Evolutionary conservation across 2,329 filamentous ascomycete genomes (phyloP), one percentile per base, ranked within the genome.

Genomic region (Colletotrichum tanaceti): DNA sequence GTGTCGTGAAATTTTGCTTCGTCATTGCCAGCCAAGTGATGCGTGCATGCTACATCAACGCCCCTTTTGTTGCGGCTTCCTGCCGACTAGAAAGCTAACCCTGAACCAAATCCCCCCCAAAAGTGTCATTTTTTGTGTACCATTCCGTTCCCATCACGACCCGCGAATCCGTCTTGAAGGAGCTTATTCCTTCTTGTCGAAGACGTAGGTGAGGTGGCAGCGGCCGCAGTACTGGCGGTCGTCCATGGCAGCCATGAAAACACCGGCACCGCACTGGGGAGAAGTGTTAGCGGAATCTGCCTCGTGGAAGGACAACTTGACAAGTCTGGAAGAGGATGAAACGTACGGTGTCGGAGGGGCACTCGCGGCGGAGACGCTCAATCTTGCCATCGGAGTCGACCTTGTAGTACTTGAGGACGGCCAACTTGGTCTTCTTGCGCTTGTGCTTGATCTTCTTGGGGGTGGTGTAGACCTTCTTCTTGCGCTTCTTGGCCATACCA

Each of bases 391-490:
- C 96, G 79, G 93, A 93, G 85, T 98, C 96, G 79, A 99, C 96
- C 93, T 99, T 99, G 93, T 99, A 99, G 93, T 99, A 99, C 92
- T 99, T 99, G 85, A 99, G 94, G 78, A 99, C 95, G 80, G 96
- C 96, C 84, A 99, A 88, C 92, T 99, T 99, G 91, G 93, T 97
- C 95, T 99, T 99, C 94, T 98, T 99, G 89, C 94, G 92, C 94
- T 99, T 99, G 92, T 99, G 96, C 96, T 99, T 99, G 92, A 99
- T 99, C 94, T 99, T 99, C 94, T 99, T 99, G 84, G 96, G 96
- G 80, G 96, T 99, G 83, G 93, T 98, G 93, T 99, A 99, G 78
- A 99, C 96, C 94, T 99, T 99, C 94, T 97, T 97, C 93, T 99
- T 99, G 86, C 97, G 91, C 93, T 98, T 98, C 94, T 99, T 99